Percentiles rank a stretch among this genome's conserved stretches.
phyloP scores from a whole-genome alignment of 495 filamentous ascomycete genomes.

The Aspergillus baeticus region DNA sequence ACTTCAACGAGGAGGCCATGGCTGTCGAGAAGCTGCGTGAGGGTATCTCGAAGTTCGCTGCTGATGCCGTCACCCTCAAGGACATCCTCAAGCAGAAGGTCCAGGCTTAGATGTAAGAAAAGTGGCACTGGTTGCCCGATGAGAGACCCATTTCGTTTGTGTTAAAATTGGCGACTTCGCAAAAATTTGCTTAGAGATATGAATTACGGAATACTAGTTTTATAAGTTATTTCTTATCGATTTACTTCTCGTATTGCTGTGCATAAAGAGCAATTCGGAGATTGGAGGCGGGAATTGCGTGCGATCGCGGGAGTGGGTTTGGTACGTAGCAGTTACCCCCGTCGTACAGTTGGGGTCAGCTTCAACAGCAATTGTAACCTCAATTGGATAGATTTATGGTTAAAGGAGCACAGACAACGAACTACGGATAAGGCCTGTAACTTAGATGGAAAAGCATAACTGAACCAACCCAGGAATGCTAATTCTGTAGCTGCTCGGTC shows the following conservation, averaged over 20 bases:
- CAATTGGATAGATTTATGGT: no score
- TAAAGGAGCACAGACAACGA: no score
- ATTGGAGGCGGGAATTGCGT: slow-evolving; percentile 3
- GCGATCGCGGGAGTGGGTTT: not conserved
- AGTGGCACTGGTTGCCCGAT: slow-evolving; percentile 14
- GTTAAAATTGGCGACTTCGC: slow-evolving; percentile 25
- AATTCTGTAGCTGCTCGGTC: no score
- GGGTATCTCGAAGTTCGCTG: slow-evolving; percentile 98
- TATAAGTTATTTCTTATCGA: not conserved
- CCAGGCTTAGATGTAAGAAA: slow-evolving; percentile 40
- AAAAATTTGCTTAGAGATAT: slow-evolving; percentile 35
- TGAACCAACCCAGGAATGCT: no score
- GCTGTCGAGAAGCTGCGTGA: slow-evolving; percentile 97
- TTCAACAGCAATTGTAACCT: no score
- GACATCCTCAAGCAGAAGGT: slow-evolving; percentile 87
- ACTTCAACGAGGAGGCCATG: slow-evolving; percentile 99
- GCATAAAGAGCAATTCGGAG: not conserved
- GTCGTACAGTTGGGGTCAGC: no score
- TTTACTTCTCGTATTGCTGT: no score
- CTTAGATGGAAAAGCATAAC: no score
- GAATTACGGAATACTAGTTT: slow-evolving; percentile 21
- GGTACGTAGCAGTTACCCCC: not conserved
- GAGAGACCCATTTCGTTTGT: slow-evolving; percentile 19
- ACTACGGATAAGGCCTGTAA: no score
- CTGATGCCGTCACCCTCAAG: slow-evolving; percentile 92